Percentiles rank a stretch among this genome's conserved stretches.
phyloP scores from a whole-genome alignment of 176 grass and related monocot species.

The Rhynchospora breviuscula region DNA sequence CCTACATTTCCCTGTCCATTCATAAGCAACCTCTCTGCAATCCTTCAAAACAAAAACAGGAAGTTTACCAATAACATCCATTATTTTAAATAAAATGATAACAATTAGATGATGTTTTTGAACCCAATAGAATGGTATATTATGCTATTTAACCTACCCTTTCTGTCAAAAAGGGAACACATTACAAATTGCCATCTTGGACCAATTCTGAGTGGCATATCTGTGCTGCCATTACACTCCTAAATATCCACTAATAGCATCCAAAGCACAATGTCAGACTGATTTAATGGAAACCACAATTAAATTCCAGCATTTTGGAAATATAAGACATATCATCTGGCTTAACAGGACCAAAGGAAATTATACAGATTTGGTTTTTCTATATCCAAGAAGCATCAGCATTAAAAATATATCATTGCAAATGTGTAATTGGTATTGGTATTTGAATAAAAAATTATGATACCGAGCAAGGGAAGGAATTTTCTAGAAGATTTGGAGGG shows the following conservation, averaged over 20 bases:
- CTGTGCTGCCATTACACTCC: background rate
- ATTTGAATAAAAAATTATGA: background rate
- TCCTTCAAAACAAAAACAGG: constrained; percentile 39
- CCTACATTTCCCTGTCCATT: constrained; percentile 93
- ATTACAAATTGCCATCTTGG: background rate
- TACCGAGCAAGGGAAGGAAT: too few relatives aligned
- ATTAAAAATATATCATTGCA: background rate
- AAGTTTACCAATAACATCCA: background rate
- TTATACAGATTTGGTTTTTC: background rate
- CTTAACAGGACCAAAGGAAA: background rate
- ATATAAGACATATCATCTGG: background rate
- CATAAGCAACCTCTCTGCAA: constrained; percentile 74
- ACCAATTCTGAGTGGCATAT: background rate
- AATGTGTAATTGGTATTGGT: background rate
- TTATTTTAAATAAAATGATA: too few relatives aligned
- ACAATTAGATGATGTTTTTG: background rate
- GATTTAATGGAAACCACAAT: background rate
- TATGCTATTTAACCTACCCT: background rate
- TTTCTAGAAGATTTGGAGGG: background rate
- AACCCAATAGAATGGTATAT: background rate
- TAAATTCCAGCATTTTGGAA: background rate
- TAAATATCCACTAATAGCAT: background rate
- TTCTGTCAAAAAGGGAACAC: background rate
- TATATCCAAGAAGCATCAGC: background rate
- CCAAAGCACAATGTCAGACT: background rate